Base-by-base conservation (phyloP, 441 rosid species). In the Cnidoscolus chayamansa region DNA sequence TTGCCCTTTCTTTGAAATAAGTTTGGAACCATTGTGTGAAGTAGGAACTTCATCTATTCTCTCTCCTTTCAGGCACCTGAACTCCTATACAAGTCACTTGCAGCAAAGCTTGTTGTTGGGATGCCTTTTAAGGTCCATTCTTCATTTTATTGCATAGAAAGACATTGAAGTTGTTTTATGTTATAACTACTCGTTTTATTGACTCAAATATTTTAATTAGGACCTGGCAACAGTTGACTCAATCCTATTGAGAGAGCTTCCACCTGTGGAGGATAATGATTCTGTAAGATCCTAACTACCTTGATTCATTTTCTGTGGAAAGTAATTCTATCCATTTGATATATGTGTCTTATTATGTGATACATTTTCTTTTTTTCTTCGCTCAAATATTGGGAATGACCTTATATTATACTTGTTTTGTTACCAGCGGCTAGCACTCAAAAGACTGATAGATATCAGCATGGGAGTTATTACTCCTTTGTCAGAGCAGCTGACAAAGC, bases 401-500 rank as follows among this genome's bases (percentile, higher is more conserved):
- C 60, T 70, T 31, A 51, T 72, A 17, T 40, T 67, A 7, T 68
- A 43, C 47, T 58, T 77, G 81, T 17, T 74, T 2, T 83, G 62
- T 25, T 25, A 72, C 43, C 90, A 94, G 97, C 86, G 96, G 69
- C 86, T 94, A 49, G 90, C 97, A 76, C 98, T 94, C 74, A 92
- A 89, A 78, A 81, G 98, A 81, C 80, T 94, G 89, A 81, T 92
- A 45, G 98, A 92, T 73, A 79, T 90, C 70, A 94, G 97, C 79
- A 89, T 94, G 97, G 98, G 98, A 56, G 87, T 94, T 20, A 87
- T 92, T 74, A 73, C 87, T 63, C 98, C 98, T 77, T 81, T 94
- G 76, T 85, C 97, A 13, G 98, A 94, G 82, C 98, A 94, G 80
- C 88, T 94, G 60, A 94, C 92, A 47, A 94, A 92, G 81, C 97